Evolutionary conservation across 1,284 basidiomycete genomes (phyloP).

Genomic region (Leccinum pallidistipes): DNA sequence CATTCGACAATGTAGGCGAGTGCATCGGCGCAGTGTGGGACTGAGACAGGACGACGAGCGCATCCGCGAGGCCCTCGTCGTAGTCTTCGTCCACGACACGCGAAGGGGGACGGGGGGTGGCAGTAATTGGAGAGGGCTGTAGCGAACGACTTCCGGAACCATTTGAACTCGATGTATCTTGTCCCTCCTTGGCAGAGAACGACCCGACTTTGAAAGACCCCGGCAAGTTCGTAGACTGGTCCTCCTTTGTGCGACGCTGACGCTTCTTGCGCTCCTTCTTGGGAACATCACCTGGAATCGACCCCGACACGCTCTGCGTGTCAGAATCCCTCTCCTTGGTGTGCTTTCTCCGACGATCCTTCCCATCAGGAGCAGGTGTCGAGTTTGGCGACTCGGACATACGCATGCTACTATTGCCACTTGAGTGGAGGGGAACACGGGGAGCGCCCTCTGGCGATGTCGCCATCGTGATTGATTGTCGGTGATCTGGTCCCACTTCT

Average conservation of each 20-base stretch:
- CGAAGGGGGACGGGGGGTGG: conserved; percentile 55
- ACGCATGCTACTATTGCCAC: conserved; percentile 24
- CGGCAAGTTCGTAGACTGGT: conserved; percentile 32
- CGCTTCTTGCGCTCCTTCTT: conserved; percentile 47
- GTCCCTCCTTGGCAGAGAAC: conserved; percentile 46
- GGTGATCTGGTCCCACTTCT: conserved; percentile 25
- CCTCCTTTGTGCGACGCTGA: conserved; percentile 37
- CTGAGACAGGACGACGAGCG: conserved; percentile 59
- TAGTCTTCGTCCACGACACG: conserved; percentile 80
- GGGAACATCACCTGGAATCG: conserved; percentile 29
- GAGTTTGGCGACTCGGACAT: conserved; percentile 45
- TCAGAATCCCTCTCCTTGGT: conserved; percentile 44
- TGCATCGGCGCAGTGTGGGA: conserved; percentile 38
- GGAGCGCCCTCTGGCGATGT: conserved; percentile 35
- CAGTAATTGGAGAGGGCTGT: conserved; percentile 68
- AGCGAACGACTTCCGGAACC: conserved; percentile 59
- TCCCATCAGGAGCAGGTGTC: conserved; percentile 33
- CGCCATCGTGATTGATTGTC: conserved; percentile 26
- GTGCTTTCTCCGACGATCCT: conserved; percentile 32
- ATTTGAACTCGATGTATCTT: conserved; percentile 60
- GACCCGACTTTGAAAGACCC: conserved; percentile 40
- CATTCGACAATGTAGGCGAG: conserved; percentile 53
- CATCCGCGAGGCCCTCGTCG: conserved; percentile 74
- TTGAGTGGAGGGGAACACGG: conserved; percentile 31
- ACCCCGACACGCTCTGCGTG: conserved; percentile 33